Evolutionary conservation across 2,329 filamentous ascomycete genomes (phyloP).

Genomic region (Exophiala sp.): DNA sequence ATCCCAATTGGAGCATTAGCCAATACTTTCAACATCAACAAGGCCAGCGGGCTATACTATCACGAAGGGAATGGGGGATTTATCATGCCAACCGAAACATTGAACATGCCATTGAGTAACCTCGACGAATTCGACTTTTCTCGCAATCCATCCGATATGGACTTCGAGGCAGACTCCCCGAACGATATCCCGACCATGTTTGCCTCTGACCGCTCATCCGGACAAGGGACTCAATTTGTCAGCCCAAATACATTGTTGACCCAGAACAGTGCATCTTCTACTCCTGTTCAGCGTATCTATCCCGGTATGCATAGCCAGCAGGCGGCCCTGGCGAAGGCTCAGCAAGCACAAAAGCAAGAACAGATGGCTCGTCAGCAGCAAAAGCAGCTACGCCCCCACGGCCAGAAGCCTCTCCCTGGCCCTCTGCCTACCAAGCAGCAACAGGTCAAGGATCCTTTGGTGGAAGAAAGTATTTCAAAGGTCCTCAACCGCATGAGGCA

Average conservation of each 20-base stretch:
- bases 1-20: slow-evolving; percentile 78
- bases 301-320: slow-evolving; percentile 90
- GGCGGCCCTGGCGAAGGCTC: slow-evolving; percentile 68
- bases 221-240: slow-evolving; percentile 54
- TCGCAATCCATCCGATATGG: slow-evolving; percentile 56
- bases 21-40: slow-evolving; percentile 71
- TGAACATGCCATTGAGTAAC: slow-evolving; percentile 35
- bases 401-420: slow-evolving; percentile 28
- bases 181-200: slow-evolving; percentile 56
- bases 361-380: slow-evolving; percentile 54
- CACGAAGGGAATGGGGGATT: slow-evolving; percentile 35
- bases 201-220: slow-evolving; percentile 46
- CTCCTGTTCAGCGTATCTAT: slow-evolving; percentile 68
- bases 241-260: slow-evolving; percentile 65
- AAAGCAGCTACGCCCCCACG: slow-evolving; percentile 38
- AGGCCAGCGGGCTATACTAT: slow-evolving; percentile 44
- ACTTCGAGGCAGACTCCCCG: slow-evolving; percentile 61
- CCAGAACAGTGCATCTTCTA: slow-evolving; percentile 32
- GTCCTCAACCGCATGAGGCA: slow-evolving; percentile 88
- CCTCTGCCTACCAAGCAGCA: slow-evolving; percentile 33
- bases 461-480: slow-evolving; percentile 90
- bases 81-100: slow-evolving; percentile 38
- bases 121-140: slow-evolving; percentile 56
- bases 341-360: slow-evolving; percentile 54
- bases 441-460: slow-evolving; percentile 56